A percentile compares a stretch with the other conserved stretches of the same genome.
Evolutionary conservation across 2,329 filamentous ascomycete genomes (phyloP).

Genomic region (Xylariaceae sp.): DNA sequence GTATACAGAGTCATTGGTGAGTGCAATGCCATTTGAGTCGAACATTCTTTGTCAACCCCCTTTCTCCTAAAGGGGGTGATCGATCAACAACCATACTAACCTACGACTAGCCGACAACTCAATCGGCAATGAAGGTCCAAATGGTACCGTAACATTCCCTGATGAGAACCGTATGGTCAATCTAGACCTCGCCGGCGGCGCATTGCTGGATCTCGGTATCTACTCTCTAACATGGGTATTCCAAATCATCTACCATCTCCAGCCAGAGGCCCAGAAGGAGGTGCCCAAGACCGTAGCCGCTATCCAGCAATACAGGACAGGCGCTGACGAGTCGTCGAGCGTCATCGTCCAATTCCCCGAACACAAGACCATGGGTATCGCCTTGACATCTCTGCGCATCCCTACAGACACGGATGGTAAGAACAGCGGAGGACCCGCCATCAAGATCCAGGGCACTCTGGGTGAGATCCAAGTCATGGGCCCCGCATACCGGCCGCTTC

Average conservation of each 20-base stretch:
- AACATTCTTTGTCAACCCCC: too few relatives aligned
- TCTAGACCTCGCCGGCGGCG: slow-evolving; percentile 73
- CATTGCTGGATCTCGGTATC: slow-evolving; percentile 78
- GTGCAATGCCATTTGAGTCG: slow-evolving; percentile 13
- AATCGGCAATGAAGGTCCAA: slow-evolving; percentile 52
- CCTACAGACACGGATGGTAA: slow-evolving; percentile 56
- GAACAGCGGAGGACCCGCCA: slow-evolving; percentile 56
- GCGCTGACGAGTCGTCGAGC: slow-evolving; percentile 72
- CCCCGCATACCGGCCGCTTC: slow-evolving; percentile 63
- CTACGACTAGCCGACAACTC: slow-evolving; percentile 50
- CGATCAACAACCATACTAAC: slow-evolving; percentile 6
- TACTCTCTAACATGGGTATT: slow-evolving; percentile 89
- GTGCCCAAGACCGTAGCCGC: slow-evolving; percentile 62
- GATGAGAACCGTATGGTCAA: slow-evolving; percentile 75
- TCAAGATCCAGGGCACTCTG: slow-evolving; percentile 73
- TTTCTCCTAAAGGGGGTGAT: too few relatives aligned
- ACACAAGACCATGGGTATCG: slow-evolving; percentile 65
- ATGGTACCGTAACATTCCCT: slow-evolving; percentile 52
- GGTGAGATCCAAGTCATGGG: slow-evolving; percentile 79
- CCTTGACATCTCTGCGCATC: slow-evolving; percentile 60
- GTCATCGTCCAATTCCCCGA: slow-evolving; percentile 71
- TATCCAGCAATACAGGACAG: slow-evolving; percentile 67
- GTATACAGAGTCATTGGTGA: slow-evolving; percentile 55
- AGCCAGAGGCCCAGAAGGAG: slow-evolving; percentile 62
- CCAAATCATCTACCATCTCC: slow-evolving; percentile 79